These are phyloP conservation scores for Lentinula edodes DNA, from an alignment of 768 basidiomycete species.

Conservation along the genomic window DNA sequence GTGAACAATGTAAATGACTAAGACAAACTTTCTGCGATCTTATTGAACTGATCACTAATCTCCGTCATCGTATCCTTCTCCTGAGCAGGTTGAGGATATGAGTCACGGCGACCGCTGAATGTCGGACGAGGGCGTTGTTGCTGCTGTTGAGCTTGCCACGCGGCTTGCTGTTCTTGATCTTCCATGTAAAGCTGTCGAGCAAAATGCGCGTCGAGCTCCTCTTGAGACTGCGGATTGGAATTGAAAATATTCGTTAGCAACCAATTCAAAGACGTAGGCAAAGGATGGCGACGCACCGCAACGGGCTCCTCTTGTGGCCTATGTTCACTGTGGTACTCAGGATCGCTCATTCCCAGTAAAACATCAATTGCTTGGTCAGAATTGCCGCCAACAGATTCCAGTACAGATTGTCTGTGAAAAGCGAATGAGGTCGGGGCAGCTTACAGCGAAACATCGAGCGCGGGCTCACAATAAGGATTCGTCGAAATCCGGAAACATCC, in stretches of 20 bases:
- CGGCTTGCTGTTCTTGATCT: constrained; percentile 37
- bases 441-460: background rate
- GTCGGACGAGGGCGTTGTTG: constrained; percentile 12
- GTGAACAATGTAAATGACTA: background rate
- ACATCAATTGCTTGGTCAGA: constrained; percentile 74
- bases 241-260: background rate
- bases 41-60: constrained; percentile 68
- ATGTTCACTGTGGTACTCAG: constrained; percentile 51
- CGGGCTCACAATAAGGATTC: constrained; percentile 55
- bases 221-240: constrained; percentile 38
- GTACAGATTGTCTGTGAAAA: constrained; percentile 50
- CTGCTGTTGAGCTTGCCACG: constrained; percentile 26
- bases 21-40: constrained; percentile 71
- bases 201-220: constrained; percentile 74
- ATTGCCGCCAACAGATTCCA: constrained; percentile 66
- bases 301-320: constrained; percentile 11
- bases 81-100: constrained; percentile 7
- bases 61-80: constrained; percentile 57
- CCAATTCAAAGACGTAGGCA: background rate
- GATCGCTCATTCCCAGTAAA: constrained; percentile 83
- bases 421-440: background rate
- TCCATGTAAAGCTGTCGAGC: constrained; percentile 69
- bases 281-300: constrained; percentile 11
- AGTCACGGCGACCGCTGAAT: constrained; percentile 8
- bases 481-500: constrained; percentile 81